Base-by-base conservation (phyloP, 2,329 filamentous ascomycete species). In the Trichoderma sp. region DNA sequence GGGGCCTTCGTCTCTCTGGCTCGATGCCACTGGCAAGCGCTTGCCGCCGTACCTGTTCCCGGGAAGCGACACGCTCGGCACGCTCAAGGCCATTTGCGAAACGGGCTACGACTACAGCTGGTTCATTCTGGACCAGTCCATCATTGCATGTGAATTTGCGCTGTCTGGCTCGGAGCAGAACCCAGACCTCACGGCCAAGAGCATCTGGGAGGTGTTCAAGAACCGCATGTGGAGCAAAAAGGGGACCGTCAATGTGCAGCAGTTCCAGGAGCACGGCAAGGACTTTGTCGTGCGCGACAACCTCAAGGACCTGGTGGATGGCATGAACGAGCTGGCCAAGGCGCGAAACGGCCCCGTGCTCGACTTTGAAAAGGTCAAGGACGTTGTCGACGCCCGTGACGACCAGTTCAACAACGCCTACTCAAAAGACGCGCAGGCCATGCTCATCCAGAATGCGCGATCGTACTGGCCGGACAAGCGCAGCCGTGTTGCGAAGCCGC, bases 121-220 rank as follows among this genome's bases (percentile, higher is more conserved):
- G 87, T 89, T 89, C 77, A 82, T 89, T 66, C 81, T 87, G 2
- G 82, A 87, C 75, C 84, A 86, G 70, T 79, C 78, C 74, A 89
- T 89, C 73, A 85, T 89, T 58, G 84, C 85, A n/a, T 82, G 84
- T 24, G 87, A 89, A 76, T 89, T 89, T 69, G 86, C 84, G 14
- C 82, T 89, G 0, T 89, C 87, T 0, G 87, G 87, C 10, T 88
- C 86, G 0, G 87, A 89, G 77, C 87, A 89, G 79, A 89, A 89
- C 77, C 86, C 86, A 0, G 87, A 89, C 72, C 71, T 89, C 34
- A 87, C 86, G 1, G 77, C 75, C 75, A 89, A 89, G 79, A 88
- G 84, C 74, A 77, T 86, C 58, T 84, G 84, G 81, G 76, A 84
- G 73, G 72, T 87, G 2, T 77, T 88, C 14, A 79, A 75, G n/a